Percentiles rank a stretch among this genome's conserved stretches.
Conservation (phyloP, 805 yeast genomes). For the Cyberlindnera sargentensis region DNA sequence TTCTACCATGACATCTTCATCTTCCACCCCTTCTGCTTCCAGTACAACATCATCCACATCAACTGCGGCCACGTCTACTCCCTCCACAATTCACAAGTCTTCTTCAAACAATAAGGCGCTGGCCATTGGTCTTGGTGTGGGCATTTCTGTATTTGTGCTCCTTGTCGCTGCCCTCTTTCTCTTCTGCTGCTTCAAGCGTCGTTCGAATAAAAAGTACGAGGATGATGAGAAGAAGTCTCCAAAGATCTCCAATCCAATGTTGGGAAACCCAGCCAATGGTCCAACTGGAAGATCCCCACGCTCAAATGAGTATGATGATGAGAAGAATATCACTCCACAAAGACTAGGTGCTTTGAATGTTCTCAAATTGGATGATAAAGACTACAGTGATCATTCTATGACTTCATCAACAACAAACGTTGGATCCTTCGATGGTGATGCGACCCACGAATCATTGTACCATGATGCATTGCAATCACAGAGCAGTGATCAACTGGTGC, state of each 20-base stretch:
- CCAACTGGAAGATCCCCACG: conserved; percentile 22
- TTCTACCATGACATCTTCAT: conserved; percentile 22
- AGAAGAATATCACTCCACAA: conserved; percentile 24
- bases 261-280: conserved; percentile 30
- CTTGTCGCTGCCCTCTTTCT: conserved; percentile 41
- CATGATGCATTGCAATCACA: conserved; percentile 33
- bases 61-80: conserved; percentile 19
- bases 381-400: conserved; percentile 28
- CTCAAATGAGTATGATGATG: conserved; percentile 17
- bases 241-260: conserved; percentile 33
- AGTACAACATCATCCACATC: conserved; percentile 5
- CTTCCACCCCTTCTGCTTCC: conserved; percentile 17
- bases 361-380: conserved; percentile 40
- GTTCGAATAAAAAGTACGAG: conserved; percentile 27
- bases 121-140: conserved; percentile 92
- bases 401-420: conserved; percentile 50
- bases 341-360: conserved; percentile 45
- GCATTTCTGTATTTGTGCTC: conserved; percentile 56
- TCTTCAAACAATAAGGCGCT: conserved; percentile 40
- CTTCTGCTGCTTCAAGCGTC: conserved; percentile 45
- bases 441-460: conserved; percentile 25
- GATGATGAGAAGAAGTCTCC: conserved; percentile 25
- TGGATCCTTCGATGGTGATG: conserved; percentile 25
- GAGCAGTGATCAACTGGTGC: conserved; percentile 33
- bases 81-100: conserved; percentile 5